A percentile compares a stretch with the other conserved stretches of the same genome.
Evolutionary conservation across 257 asterid genomes (phyloP).

Genomic region (Plantago major): DNA sequence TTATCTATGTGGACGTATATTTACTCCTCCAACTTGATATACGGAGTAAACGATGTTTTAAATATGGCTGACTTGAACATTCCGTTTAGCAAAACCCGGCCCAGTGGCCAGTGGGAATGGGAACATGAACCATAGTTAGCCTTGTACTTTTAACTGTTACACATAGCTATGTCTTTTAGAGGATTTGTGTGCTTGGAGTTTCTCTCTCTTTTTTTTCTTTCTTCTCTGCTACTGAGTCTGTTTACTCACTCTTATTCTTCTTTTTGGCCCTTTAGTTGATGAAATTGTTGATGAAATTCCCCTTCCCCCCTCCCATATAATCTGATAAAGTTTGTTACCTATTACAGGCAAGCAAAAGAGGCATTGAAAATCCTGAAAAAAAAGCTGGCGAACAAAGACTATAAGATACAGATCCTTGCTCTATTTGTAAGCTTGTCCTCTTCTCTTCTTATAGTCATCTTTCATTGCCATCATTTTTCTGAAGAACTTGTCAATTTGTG

Average conservation of each 20-base stretch:
- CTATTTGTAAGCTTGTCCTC: slow-evolving; percentile 64
- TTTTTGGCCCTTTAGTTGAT: not conserved
- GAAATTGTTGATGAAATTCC: not conserved
- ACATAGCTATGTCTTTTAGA: too few relatives aligned
- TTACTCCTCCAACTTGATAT: too few relatives aligned
- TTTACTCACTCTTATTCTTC: not conserved
- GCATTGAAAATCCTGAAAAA: slow-evolving; percentile 88
- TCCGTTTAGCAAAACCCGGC: too few relatives aligned
- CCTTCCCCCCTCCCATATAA: slow-evolving; percentile 7
- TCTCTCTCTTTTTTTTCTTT: too few relatives aligned
- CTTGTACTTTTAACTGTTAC: too few relatives aligned
- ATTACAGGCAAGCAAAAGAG: slow-evolving; percentile 87
- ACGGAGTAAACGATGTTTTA: too few relatives aligned
- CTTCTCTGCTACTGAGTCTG: too few relatives aligned
- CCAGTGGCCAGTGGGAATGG: too few relatives aligned
- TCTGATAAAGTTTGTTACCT: slow-evolving; percentile 21
- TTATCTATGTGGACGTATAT: too few relatives aligned
- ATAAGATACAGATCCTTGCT: slow-evolving; percentile 83
- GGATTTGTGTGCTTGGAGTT: too few relatives aligned
- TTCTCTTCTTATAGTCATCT: slow-evolving; percentile 1
- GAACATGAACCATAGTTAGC: too few relatives aligned
- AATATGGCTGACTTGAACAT: too few relatives aligned
- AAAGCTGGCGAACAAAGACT: slow-evolving; percentile 74
- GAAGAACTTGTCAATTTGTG: not conserved
- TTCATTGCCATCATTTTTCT: not conserved